Base-by-base conservation (phyloP, 2,329 filamentous ascomycete genomes). In the Ascocoryne sarcoides region DNA sequence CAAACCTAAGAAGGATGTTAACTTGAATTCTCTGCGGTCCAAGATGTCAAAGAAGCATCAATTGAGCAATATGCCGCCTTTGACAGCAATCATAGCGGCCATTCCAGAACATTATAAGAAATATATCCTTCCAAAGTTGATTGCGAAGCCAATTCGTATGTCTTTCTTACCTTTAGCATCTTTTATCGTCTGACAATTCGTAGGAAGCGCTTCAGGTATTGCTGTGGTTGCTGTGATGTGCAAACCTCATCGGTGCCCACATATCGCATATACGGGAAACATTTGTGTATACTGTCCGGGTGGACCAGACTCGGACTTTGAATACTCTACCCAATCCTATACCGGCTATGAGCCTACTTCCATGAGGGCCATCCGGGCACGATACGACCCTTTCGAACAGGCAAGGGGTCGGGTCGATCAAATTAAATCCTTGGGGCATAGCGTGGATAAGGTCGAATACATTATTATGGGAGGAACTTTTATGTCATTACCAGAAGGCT, bases 41-140 rank as follows among this genome's bases (percentile, higher is more conserved):
- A 89, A 89, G 59, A 78, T 95, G 47, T 77, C 92, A 33, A 94
- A 92, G 67, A 96, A 95, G 67, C 88, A 96, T 67, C 84, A 80
- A 60, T 70, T 98, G 46, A 82, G 79, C 62, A 87, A 79, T 46
- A 85, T 94, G 53, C 92, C 92, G 21, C 87, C 93, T 18, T 69
- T 98, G 49, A 96, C 90, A 7, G 90, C 92, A 45, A 98, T 98
- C 59, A 96, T 98, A 59, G 87, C 92, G 40, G 92, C 92, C 8
- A 90, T 98, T 26, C 93, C 93, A n/a, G 92, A 98, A 61, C 89
- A 96, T 62, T 95, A 96, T 68, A 98, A 96, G 71, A 98, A 96
- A 68, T 96, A 96, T 58, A 95, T 98, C 46, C 66, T 96, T 47
- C 92, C 89, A 15, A 95, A 95, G 65, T 70, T 98, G 47, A 88